Percentiles rank a stretch among this genome's conserved stretches.
phyloP scores from a whole-genome alignment of 1,284 basidiomycete genomes.

The Sparassis latifolia region DNA sequence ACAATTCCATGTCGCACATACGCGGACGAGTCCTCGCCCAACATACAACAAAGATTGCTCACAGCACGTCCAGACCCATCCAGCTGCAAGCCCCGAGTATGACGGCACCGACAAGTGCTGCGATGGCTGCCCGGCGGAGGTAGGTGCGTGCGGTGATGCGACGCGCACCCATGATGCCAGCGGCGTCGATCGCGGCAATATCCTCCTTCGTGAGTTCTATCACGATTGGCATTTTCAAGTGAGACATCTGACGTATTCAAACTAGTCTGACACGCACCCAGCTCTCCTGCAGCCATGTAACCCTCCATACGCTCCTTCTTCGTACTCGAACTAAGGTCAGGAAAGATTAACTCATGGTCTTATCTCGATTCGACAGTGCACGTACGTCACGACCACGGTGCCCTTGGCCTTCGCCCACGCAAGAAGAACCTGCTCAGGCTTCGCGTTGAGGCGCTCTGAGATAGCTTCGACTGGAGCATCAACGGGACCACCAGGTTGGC shows the following conservation, averaged over 20 bases:
- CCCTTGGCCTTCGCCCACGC: conserved; percentile 65
- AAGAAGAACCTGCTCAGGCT: conserved; percentile 68
- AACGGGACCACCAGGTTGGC: conserved; percentile 65
- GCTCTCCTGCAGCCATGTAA: conserved; percentile 45
- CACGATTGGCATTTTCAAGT: no score
- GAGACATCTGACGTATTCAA: neutral
- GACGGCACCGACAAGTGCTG: conserved; percentile 19
- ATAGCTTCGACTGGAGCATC: conserved; percentile 55
- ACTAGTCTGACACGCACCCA: conserved; percentile 28
- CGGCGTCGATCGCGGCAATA: conserved; percentile 35
- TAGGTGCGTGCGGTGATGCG: conserved; percentile 16
- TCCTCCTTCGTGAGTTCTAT: conserved; percentile 31
- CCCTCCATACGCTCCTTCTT: conserved; percentile 47
- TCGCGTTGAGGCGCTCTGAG: conserved; percentile 49
- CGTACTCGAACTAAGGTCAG: conserved; percentile 38
- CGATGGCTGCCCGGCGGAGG: conserved; percentile 17
- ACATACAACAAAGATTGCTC: neutral
- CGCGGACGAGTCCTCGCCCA: no score
- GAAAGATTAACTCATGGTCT: neutral
- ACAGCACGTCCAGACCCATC: conserved; percentile 18
- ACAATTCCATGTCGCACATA: no score
- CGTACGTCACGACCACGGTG: conserved; percentile 60
- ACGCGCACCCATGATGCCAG: conserved; percentile 28
- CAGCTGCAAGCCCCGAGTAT: conserved; percentile 20
- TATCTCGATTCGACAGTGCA: conserved; percentile 5